Evolutionary conservation across 106 monocot genomes (phyloP), one percentile per base, ranked within the genome.

Genomic region (Narthecium ossifragum): DNA sequence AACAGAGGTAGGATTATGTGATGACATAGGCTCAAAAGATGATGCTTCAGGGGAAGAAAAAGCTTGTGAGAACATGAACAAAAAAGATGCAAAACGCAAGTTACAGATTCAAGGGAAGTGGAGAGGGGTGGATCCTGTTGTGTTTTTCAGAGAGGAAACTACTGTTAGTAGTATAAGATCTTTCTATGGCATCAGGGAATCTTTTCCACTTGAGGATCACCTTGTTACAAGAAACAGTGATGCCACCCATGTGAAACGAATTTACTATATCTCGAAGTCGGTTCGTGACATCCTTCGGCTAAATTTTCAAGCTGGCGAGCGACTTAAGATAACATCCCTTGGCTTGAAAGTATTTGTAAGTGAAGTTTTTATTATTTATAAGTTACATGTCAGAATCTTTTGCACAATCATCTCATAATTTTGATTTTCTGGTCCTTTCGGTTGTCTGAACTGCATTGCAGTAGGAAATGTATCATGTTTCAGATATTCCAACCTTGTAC

Each of bases 271-370:
- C 57, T 98, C 98, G 38, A 76, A 76, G 31, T 87, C 98, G 28
- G 91, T 82, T 53, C 73, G 70, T 56, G 79, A 91, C 36, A 43
- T 81, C 37, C 68, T 91, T 12, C 59, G 91, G 38, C 66, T 87
- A 53, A 98, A 91, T 68, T 62, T 85, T 31, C 64, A 72, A 74
- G 76, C 75, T 63, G 91, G 90, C 8, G 78, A 98, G 63, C 75
- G 74, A 33, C 98, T 98, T 50, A 98, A 91, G 72, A 98, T 98
- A 46, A 73, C 98, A 28, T 98, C 98, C 11, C 84, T 98, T 40
- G 98, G 98, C 6, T 67, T 98, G 58, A 98, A 98, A 70, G 73
- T 90, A 25, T 96, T 90, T 74, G 90, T 96, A 76, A 86, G 96
- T 86, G 58, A 58, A 52, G 28, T 52, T 43, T 75, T 59, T 53